These are phyloP conservation scores for Rubia peregrina DNA, from an alignment of 305 asterid genomes.

Conservation along the genomic window DNA sequence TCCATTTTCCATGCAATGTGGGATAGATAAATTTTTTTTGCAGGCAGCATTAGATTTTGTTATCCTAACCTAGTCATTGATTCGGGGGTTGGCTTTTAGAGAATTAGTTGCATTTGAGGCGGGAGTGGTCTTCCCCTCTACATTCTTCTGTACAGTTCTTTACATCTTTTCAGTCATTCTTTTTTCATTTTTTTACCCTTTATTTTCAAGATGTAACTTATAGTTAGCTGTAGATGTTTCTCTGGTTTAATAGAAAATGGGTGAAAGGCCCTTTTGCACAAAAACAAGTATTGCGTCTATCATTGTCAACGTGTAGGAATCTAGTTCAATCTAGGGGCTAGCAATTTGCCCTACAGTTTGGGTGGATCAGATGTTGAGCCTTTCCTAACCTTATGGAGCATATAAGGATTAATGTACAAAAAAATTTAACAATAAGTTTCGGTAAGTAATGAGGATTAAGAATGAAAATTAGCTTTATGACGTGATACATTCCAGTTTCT, in stretches of 20 bases:
- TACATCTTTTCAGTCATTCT: slow-evolving; percentile 12
- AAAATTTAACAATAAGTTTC: too few relatives aligned
- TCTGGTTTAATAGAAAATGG: slow-evolving; percentile 14
- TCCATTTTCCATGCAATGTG: slow-evolving; percentile 70
- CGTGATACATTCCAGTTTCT: too few relatives aligned
- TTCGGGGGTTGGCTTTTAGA: slow-evolving; percentile 14
- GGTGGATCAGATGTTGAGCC: too few relatives aligned
- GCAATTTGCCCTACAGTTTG: too few relatives aligned
- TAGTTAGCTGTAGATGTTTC: slow-evolving; percentile 18
- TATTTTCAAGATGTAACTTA: slow-evolving; percentile 27
- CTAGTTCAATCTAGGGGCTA: too few relatives aligned
- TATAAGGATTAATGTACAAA: too few relatives aligned
- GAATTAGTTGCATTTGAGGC: slow-evolving; percentile 10
- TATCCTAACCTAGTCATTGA: slow-evolving; percentile 8
- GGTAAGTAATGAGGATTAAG: too few relatives aligned
- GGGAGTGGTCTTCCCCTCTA: slow-evolving; percentile 10
- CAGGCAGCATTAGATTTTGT: slow-evolving; percentile 25
- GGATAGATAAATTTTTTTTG: slow-evolving; percentile 82
- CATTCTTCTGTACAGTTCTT: slow-evolving; percentile 42
- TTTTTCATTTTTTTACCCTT: slow-evolving; percentile 13
- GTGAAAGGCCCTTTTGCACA: neutral
- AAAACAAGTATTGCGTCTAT: too few relatives aligned
- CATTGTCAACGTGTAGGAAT: too few relatives aligned
- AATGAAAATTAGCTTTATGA: too few relatives aligned
- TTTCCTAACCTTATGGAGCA: too few relatives aligned